Conservation (phyloP, 148 eudicot species). For the Camellia sinensis region DNA sequence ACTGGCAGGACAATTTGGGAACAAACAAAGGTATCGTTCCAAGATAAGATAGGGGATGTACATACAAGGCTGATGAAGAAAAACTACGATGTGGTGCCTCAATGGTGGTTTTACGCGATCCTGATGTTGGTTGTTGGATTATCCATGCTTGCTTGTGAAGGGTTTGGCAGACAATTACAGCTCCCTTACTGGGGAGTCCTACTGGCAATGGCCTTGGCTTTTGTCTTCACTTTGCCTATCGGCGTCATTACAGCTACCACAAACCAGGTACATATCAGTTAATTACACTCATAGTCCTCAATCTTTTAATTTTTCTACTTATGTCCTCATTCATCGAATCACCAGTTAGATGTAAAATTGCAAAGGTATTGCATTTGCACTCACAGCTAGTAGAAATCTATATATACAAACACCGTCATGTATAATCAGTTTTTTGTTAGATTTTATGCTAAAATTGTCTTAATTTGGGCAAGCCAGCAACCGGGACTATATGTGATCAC, state of each 20-base stretch:
- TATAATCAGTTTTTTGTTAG: background rate
- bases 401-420: background rate
- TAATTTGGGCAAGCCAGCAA: slow-evolving; percentile 21
- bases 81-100: slow-evolving; percentile 40
- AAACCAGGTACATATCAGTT: slow-evolving; percentile 27
- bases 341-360: too few relatives aligned
- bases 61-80: slow-evolving; percentile 47
- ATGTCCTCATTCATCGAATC: too few relatives aligned
- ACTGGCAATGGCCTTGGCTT: slow-evolving; percentile 30
- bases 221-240: slow-evolving; percentile 39
- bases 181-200: slow-evolving; percentile 45
- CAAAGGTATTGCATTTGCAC: too few relatives aligned
- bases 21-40: slow-evolving; percentile 33
- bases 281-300: too few relatives aligned
- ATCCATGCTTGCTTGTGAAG: slow-evolving; percentile 32
- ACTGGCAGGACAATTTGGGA: slow-evolving; percentile 30
- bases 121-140: slow-evolving; percentile 26
- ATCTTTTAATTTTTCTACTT: too few relatives aligned
- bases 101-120: slow-evolving; percentile 39
- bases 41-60: slow-evolving; percentile 35
- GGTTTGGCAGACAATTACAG: slow-evolving; percentile 35
- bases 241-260: slow-evolving; percentile 44
- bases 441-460: too few relatives aligned
- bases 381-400: too few relatives aligned
- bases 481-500: slow-evolving; percentile 39